Conservation (phyloP, 805 yeast genomes). For the Priceomyces fermenticarens region DNA sequence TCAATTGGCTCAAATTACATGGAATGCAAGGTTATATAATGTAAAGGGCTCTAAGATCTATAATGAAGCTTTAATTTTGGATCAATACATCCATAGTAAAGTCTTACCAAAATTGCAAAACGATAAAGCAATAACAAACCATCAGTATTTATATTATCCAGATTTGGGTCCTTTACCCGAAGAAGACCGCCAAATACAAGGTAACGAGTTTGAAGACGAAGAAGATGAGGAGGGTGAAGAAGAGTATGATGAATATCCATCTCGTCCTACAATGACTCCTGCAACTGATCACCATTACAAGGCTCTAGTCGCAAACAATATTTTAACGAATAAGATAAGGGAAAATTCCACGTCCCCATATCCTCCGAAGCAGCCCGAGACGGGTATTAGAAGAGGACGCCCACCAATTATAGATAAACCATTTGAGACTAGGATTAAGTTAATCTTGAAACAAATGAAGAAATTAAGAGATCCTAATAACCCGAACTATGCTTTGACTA, state of each 20-base stretch:
- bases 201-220: slow-evolving; percentile 25
- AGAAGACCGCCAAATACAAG: slow-evolving; percentile 19
- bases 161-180: slow-evolving; percentile 70
- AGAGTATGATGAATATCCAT: slow-evolving; percentile 14
- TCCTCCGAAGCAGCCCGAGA: slow-evolving; percentile 15
- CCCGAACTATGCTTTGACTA: slow-evolving; percentile 49
- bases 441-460: slow-evolving; percentile 76
- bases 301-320: slow-evolving; percentile 9
- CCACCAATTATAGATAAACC: slow-evolving; percentile 92
- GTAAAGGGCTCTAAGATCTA: slow-evolving; percentile 65
- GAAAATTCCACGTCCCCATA: slow-evolving; percentile 8
- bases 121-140: slow-evolving; percentile 37
- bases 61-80: slow-evolving; percentile 62
- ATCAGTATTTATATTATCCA: slow-evolving; percentile 48
- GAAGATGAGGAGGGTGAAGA: slow-evolving; percentile 18
- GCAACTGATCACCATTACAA: slow-evolving; percentile 10
- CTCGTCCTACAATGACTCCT: slow-evolving; percentile 5
- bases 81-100: slow-evolving; percentile 45
- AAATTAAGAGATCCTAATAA: slow-evolving; percentile 57
- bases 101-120: slow-evolving; percentile 47
- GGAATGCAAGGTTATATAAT: slow-evolving; percentile 89
- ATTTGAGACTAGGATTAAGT: slow-evolving; percentile 87
- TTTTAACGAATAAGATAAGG: slow-evolving; percentile 11
- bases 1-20: slow-evolving; percentile 79
- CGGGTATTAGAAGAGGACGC: slow-evolving; percentile 75